phyloP scores from a whole-genome alignment of 805 yeast genomes.

The Candida parachauliodes region DNA sequence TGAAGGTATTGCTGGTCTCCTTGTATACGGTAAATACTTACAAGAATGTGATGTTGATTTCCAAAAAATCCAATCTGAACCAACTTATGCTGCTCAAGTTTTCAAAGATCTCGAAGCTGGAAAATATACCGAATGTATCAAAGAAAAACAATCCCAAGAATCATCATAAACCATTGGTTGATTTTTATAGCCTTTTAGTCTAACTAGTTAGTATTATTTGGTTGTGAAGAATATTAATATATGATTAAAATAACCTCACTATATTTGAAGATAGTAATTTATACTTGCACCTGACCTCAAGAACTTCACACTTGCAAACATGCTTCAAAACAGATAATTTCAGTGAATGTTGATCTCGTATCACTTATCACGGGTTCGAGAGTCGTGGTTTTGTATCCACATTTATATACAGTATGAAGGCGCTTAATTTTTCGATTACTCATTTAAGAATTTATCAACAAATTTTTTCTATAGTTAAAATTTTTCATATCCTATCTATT shows the following conservation, averaged over 20 bases:
- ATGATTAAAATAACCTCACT: too few species aligned
- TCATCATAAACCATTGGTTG: conserved; percentile 2
- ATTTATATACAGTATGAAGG: background rate
- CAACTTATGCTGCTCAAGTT: background rate
- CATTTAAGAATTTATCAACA: conserved; percentile 4
- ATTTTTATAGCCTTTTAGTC: too few species aligned
- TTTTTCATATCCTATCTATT: background rate
- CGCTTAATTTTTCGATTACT: conserved; percentile 3
- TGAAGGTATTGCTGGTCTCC: background rate
- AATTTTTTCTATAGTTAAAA: conserved; percentile 1
- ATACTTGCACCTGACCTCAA: too few species aligned
- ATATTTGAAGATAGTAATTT: too few species aligned
- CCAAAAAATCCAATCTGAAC: background rate
- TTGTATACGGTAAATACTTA: background rate
- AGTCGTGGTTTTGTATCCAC: background rate
- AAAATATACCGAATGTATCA: conserved; percentile 1
- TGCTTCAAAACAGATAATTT: too few species aligned
- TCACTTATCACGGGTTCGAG: background rate
- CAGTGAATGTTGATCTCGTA: too few species aligned
- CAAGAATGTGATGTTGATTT: background rate
- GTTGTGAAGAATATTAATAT: too few species aligned
- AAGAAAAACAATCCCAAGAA: background rate
- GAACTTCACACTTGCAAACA: too few species aligned
- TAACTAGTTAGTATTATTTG: too few species aligned
- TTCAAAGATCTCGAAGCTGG: background rate